These are phyloP conservation scores for Rhododendron molle DNA, from an alignment of 148 eudicot species.

Conservation along the genomic window DNA sequence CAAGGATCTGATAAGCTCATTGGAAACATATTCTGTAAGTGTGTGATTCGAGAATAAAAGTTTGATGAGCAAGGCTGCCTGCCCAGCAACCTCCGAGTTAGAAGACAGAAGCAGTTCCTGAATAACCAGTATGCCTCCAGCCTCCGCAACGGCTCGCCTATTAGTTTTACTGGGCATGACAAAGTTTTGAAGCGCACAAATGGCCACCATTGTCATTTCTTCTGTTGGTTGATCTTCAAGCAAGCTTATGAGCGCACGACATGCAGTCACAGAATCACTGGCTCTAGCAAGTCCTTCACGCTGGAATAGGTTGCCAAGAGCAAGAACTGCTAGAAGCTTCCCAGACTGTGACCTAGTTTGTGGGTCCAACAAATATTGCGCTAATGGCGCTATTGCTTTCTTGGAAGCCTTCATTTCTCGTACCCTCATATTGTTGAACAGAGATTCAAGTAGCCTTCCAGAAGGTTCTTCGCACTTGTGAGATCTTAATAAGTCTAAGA, in stretches of 20 bases:
- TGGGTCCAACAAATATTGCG: slow-evolving; percentile 77
- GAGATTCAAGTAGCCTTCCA: slow-evolving; percentile 64
- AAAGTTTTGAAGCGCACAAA: slow-evolving; percentile 83
- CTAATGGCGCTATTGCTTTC: slow-evolving; percentile 68
- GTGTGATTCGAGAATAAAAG: slow-evolving; percentile 74
- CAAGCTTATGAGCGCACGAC: slow-evolving; percentile 65
- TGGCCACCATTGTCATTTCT: slow-evolving; percentile 70
- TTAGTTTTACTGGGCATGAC: slow-evolving; percentile 74
- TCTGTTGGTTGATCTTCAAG: slow-evolving; percentile 72
- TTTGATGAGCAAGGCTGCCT: slow-evolving; percentile 66
- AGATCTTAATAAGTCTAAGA: slow-evolving; percentile 53
- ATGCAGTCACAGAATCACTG: slow-evolving; percentile 64
- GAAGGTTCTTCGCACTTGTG: slow-evolving; percentile 77
- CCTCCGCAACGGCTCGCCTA: slow-evolving; percentile 81
- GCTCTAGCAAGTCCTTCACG: slow-evolving; percentile 73
- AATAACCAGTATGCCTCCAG: slow-evolving; percentile 72
- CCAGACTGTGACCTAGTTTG: slow-evolving; percentile 65
- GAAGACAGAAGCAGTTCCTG: slow-evolving; percentile 59
- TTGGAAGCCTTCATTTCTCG: slow-evolving; percentile 69
- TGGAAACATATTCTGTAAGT: slow-evolving; percentile 73
- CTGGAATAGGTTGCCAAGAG: slow-evolving; percentile 84
- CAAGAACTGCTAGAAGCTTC: slow-evolving; percentile 68
- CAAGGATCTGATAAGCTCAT: slow-evolving; percentile 71
- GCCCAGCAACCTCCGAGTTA: slow-evolving; percentile 50
- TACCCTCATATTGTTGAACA: slow-evolving; percentile 56